A percentile compares a stretch with the other conserved stretches of the same genome.
These are phyloP conservation scores for Pythium myriotylum DNA, from an alignment of 352 stramenopile species.

Conservation along the genomic window DNA sequence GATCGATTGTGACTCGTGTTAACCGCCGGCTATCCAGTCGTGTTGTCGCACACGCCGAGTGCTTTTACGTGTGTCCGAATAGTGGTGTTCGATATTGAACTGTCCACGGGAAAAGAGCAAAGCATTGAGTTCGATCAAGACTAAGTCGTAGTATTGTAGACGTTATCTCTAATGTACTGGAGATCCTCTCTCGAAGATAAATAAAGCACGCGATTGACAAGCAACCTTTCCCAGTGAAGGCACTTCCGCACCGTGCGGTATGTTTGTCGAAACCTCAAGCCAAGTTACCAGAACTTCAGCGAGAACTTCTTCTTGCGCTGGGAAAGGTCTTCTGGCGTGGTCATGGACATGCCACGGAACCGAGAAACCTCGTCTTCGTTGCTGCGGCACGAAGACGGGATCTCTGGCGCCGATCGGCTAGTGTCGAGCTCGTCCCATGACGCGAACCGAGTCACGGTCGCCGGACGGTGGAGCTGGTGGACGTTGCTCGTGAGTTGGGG, in stretches of 20 bases:
- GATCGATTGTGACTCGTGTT: background rate
- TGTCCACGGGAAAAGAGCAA: too few species aligned
- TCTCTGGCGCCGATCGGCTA: conserved; percentile 7
- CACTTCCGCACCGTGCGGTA: background rate
- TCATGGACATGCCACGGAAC: conserved; percentile 65
- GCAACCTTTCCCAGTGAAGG: background rate
- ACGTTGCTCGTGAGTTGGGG: conserved; percentile 45
- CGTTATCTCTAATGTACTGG: background rate
- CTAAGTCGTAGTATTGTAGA: background rate
- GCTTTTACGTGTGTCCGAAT: too few species aligned
- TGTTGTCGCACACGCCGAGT: too few species aligned
- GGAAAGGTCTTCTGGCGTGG: conserved; percentile 41
- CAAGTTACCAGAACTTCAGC: conserved; percentile 59
- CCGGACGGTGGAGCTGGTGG: conserved; percentile 11
- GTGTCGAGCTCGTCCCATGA: conserved; percentile 28
- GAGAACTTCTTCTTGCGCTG: conserved; percentile 76
- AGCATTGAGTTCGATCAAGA: background rate
- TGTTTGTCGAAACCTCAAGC: background rate
- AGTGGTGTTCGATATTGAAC: too few species aligned
- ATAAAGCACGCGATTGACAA: background rate
- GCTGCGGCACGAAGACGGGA: conserved; percentile 9
- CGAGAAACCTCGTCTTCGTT: conserved; percentile 35
- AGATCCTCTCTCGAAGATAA: background rate
- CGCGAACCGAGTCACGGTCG: conserved; percentile 12
- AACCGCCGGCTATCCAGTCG: too few species aligned